Evolutionary conservation across 441 rosid genomes (phyloP).

Genomic region (Populus hybrid): DNA sequence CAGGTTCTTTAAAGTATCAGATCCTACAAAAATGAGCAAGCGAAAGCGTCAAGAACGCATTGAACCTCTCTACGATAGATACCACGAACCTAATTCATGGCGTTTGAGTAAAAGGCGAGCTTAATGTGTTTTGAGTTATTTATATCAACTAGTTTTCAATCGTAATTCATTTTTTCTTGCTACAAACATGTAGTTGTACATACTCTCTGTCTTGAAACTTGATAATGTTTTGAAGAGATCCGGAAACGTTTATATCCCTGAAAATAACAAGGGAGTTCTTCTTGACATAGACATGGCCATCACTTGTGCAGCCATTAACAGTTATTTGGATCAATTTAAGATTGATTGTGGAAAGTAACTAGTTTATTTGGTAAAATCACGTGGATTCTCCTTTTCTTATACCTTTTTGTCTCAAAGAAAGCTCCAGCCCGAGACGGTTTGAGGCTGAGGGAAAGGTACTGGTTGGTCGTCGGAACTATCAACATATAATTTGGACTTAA

Average conservation of each 20-base stretch:
- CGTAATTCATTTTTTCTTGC: background rate
- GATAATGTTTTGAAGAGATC: background rate
- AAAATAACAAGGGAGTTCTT: background rate
- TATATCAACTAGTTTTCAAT: background rate
- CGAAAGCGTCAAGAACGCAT: constrained; percentile 39
- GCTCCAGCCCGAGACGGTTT: too few relatives aligned
- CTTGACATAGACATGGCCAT: background rate
- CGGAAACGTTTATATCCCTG: background rate
- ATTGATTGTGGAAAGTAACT: too few relatives aligned
- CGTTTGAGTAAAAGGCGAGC: constrained; percentile 42
- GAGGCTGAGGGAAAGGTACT: too few relatives aligned
- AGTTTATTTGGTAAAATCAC: too few relatives aligned
- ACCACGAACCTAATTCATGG: constrained; percentile 37
- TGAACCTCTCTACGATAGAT: constrained; percentile 40
- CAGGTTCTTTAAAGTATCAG: constrained; percentile 40
- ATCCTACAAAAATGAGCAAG: constrained; percentile 49
- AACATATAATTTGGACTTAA: too few relatives aligned
- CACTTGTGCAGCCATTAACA: too few relatives aligned
- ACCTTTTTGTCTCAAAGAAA: too few relatives aligned
- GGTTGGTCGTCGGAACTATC: too few relatives aligned
- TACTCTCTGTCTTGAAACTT: background rate
- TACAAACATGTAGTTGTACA: background rate
- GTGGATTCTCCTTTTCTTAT: too few relatives aligned
- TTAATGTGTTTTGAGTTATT: constrained; percentile 5
- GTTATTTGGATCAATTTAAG: too few relatives aligned